These are phyloP conservation scores for Inonotus hispidus DNA, from an alignment of 1,284 basidiomycete genomes.

Conservation along the genomic window DNA sequence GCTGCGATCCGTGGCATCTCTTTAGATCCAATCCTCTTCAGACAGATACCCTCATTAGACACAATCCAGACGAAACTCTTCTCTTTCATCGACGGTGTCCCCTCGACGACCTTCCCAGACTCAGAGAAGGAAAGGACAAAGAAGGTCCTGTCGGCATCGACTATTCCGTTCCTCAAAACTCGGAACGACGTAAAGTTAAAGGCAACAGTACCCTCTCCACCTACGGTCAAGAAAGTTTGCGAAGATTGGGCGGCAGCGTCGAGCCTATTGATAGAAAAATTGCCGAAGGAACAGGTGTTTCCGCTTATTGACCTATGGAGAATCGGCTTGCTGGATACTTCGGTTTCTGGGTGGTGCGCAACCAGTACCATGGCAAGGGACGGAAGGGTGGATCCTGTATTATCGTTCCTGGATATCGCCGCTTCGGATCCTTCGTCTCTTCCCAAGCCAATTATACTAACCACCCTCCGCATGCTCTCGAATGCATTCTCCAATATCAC, in stretches of 20 bases:
- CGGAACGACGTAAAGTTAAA: slow-evolving; percentile 33
- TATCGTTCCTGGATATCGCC: slow-evolving; percentile 22
- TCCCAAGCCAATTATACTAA: slow-evolving; percentile 57
- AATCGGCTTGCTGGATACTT: slow-evolving; percentile 62
- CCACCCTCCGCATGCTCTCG: slow-evolving; percentile 65
- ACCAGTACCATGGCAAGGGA: slow-evolving; percentile 32
- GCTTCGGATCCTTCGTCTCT: slow-evolving; percentile 12
- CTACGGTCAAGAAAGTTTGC: slow-evolving; percentile 27
- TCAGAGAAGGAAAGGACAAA: slow-evolving; percentile 42
- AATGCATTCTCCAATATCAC: slow-evolving; percentile 61
- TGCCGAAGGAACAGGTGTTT: slow-evolving; percentile 63
- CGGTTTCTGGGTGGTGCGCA: slow-evolving; percentile 48
- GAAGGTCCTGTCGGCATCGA: slow-evolving; percentile 38
- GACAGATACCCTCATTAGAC: slow-evolving; percentile 64
- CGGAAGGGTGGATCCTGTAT: slow-evolving; percentile 28
- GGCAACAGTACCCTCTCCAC: slow-evolving; percentile 23
- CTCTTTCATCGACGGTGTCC: slow-evolving; percentile 49
- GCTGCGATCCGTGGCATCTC: slow-evolving; percentile 61
- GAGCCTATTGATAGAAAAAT: slow-evolving; percentile 36
- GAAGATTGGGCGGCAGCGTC: slow-evolving; percentile 46
- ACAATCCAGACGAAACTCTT: slow-evolving; percentile 58
- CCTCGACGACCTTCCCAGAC: slow-evolving; percentile 28
- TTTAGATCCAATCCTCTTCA: slow-evolving; percentile 71
- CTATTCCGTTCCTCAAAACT: slow-evolving; percentile 66
- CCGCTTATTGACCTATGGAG: slow-evolving; percentile 84